Percentiles rank a stretch among this genome's conserved stretches.
Evolutionary conservation across 805 yeast genomes (phyloP).

Genomic region (Candida tallmaniae): DNA sequence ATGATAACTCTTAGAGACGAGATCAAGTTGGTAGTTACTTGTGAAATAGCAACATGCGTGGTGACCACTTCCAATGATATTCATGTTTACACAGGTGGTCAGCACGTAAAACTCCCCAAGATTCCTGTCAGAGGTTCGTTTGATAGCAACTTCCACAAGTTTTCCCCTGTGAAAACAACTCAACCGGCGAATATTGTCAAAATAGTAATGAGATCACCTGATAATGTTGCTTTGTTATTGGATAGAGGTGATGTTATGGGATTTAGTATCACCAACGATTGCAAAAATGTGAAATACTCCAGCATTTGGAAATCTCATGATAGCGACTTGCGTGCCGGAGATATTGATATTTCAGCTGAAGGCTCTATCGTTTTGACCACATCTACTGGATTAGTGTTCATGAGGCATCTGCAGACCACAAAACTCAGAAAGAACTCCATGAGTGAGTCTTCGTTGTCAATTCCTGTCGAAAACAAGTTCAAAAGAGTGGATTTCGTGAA

Average conservation of each 20-base stretch:
- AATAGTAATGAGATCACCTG: slow-evolving; percentile 32
- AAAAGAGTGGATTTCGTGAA: slow-evolving; percentile 50
- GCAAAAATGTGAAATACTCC: slow-evolving; percentile 39
- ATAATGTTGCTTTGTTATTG: slow-evolving; percentile 45
- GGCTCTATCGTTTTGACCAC: slow-evolving; percentile 71
- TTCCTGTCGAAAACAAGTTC: slow-evolving; percentile 44
- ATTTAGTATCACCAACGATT: slow-evolving; percentile 21
- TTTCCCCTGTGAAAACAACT: slow-evolving; percentile 50
- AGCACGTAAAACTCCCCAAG: slow-evolving; percentile 47
- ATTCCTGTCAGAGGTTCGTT: slow-evolving; percentile 31
- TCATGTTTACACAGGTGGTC: slow-evolving; percentile 55
- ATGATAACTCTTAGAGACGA: slow-evolving; percentile 41
- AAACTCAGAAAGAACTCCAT: slow-evolving; percentile 27
- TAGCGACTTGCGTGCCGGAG: slow-evolving; percentile 52
- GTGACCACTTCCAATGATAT: slow-evolving; percentile 55
- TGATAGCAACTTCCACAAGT: slow-evolving; percentile 46
- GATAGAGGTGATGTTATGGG: slow-evolving; percentile 58
- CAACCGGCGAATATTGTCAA: slow-evolving; percentile 32
- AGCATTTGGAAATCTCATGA: slow-evolving; percentile 63
- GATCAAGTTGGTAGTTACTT: slow-evolving; percentile 55
- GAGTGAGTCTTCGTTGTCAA: slow-evolving; percentile 26
- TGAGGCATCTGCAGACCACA: slow-evolving; percentile 20
- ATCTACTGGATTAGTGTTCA: slow-evolving; percentile 62
- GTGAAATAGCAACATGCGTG: slow-evolving; percentile 68
- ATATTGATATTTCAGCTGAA: slow-evolving; percentile 62